phyloP scores from a whole-genome alignment of 768 basidiomycete genomes.

The Russula olivacea region DNA sequence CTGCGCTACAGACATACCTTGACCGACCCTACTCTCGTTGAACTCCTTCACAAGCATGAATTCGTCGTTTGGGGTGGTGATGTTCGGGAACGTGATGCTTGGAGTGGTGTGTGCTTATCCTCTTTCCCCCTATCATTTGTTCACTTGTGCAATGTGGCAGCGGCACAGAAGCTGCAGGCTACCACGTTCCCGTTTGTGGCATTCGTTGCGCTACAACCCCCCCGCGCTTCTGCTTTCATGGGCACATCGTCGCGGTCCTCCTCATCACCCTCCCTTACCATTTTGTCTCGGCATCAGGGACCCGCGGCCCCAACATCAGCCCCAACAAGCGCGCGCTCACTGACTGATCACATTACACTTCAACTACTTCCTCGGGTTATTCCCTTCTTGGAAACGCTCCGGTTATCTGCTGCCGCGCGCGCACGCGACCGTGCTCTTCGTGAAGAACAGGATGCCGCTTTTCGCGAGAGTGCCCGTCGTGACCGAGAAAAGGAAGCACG shows the following conservation, averaged over 20 bases:
- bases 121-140: not conserved
- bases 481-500: conserved; percentile 47
- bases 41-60: conserved; percentile 62
- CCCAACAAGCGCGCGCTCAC: conserved; percentile 56
- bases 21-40: conserved; percentile 65
- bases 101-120: conserved; percentile 48
- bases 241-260: conserved; percentile 31
- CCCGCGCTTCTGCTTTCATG: conserved; percentile 38
- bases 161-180: conserved; percentile 68
- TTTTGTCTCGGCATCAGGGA: conserved; percentile 84
- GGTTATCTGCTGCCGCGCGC: conserved; percentile 43
- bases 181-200: conserved; percentile 93
- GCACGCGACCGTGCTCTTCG: conserved; percentile 52
- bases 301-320: conserved; percentile 42
- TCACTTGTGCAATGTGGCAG: conserved; percentile 31
- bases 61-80: conserved; percentile 92
- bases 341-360: conserved; percentile 60
- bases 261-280: conserved; percentile 50
- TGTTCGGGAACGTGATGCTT: conserved; percentile 74
- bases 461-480: conserved; percentile 52
- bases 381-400: conserved; percentile 66
- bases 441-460: conserved; percentile 79
- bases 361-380: conserved; percentile 76
- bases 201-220: conserved; percentile 83
- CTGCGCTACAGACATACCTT: conserved; percentile 54